Evolutionary conservation across 2,329 filamentous ascomycete species (phyloP), one percentile per base, ranked within the genome.

Genomic region (Colletotrichum tamarilloi): DNA sequence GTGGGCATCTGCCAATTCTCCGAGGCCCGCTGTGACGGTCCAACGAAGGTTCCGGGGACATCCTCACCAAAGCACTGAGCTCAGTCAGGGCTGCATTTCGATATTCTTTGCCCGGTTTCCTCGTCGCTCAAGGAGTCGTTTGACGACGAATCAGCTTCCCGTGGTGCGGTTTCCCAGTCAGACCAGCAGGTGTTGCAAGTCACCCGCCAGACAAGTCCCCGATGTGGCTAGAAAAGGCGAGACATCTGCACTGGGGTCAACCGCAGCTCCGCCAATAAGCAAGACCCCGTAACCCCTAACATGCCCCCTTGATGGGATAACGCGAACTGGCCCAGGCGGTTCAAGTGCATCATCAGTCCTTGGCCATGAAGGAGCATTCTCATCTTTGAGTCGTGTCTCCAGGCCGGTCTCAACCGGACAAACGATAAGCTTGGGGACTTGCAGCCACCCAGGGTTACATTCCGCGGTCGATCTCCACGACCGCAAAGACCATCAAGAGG

Each of bases 401-500:
- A 49, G 58, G 32, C 68, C 26, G 68, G 68, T 55, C 32, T 55
- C 26, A 26, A 55, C 22, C 32, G 24, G 38, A 58, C 58, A 9
- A 22, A 28, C 38, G 32, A 53, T 26, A 26, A 19, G 30, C n/a
- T 35, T 62, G 32, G 5, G 56, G 60, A 35, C 53, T 56, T 35
- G 30, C 32, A 65, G 66, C 60, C 56, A 65, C 60, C 55, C 56
- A 70, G 60, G 60, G 70, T 66, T 60, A 56, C 67, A 73, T 65
- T 32, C 70, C 55, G 67, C 22, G 26, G 22, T 60, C 16, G 63
- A 57, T 60, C 60, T 72, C 67, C 46, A 66, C 70, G 70, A 49
- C 60, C 67, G 70, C 70, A 73, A 38, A 73, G 70, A 49, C 70
- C 70, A 68, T 73, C 28, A 60, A 35, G 60, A 62, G 70, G 70